Evolutionary conservation across 2,329 filamentous ascomycete genomes (phyloP), one percentile per base, ranked within the genome.

Genomic region (Madurella fahalii): DNA sequence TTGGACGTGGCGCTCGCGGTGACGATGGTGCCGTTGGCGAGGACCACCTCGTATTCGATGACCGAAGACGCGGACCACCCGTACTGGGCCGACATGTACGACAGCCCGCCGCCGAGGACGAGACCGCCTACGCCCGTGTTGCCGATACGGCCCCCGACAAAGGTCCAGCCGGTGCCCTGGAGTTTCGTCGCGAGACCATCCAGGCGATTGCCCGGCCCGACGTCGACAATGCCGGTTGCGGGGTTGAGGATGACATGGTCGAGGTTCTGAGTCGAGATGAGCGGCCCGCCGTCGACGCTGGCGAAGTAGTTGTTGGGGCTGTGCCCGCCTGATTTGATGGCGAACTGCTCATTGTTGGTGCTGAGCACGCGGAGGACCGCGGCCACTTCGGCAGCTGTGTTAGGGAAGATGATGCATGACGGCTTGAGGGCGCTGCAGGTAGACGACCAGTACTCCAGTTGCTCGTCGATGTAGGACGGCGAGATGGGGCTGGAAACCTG

Each of bases 251-350:
- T 62, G 11, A 79, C 64, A 50, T 73, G 63, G 46, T 78, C 67
- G 15, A 77, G 70, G 3, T 72, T 67, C 54, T 68, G 69, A 11
- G 79, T 71, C 15, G 78, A 78, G 57, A 84, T 75, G 5, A 79
- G 65, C 1, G 79, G 69, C 0, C 78, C 78, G 2, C 68, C 73
- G 13, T 74, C 65, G 45, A 78, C 75, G 59, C 75, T 83, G 2
- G 80, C 74, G 40, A 75, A 77, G 57, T 76, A 76, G 16, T 77
- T 71, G 61, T 82, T 81, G 4, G 79, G 76, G 53, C 77, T 79
- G 66, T 84, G 81, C 1, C 81, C 82, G 30, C 81, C 81, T 8
- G 77, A 77, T 60, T 80, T 79, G 60, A 81, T 67, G 7, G 81
- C 80, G 58, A 84, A 84, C 2, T 16, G 25, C 60, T 61, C 61